Percentiles rank a stretch among this genome's conserved stretches.
phyloP scores from a whole-genome alignment of 768 basidiomycete species.

The Termitomyces sp. region DNA sequence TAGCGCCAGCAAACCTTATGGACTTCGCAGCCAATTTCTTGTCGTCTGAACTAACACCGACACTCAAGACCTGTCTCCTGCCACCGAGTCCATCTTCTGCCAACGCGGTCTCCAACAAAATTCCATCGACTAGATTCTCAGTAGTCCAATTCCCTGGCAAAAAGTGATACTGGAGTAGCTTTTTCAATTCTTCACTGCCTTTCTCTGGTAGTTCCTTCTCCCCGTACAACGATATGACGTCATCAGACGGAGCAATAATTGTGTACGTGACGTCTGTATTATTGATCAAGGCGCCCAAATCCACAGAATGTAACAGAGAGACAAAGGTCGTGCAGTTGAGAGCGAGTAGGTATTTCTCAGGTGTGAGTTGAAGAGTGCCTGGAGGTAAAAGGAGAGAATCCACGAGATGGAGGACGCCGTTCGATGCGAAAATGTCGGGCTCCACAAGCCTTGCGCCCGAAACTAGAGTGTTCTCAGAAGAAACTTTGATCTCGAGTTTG shows the following conservation, averaged over 20 bases:
- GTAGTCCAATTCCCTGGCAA: slow-evolving; percentile 76
- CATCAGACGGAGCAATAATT: slow-evolving; percentile 89
- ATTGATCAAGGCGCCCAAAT: slow-evolving; percentile 69
- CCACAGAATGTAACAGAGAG: slow-evolving; percentile 79
- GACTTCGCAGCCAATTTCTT: slow-evolving; percentile 47
- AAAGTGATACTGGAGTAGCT: slow-evolving; percentile 85
- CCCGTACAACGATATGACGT: slow-evolving; percentile 63
- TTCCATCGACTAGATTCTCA: slow-evolving; percentile 66
- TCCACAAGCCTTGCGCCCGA: slow-evolving; percentile 59
- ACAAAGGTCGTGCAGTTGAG: slow-evolving; percentile 92
- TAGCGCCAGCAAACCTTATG: slow-evolving; percentile 81
- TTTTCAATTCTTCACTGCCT: slow-evolving; percentile 69
- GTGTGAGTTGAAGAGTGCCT: slow-evolving; percentile 74
- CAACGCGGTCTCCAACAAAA: slow-evolving; percentile 79
- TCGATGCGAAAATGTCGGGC: slow-evolving; percentile 89
- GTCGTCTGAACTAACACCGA: slow-evolving; percentile 55
- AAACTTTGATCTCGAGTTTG: slow-evolving; percentile 55
- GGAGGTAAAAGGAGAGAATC: slow-evolving; percentile 78
- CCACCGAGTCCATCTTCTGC: slow-evolving; percentile 66
- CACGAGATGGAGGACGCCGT: slow-evolving; percentile 91
- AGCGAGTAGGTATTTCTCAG: slow-evolving; percentile 92
- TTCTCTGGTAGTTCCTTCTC: slow-evolving; percentile 54
- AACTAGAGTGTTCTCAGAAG: slow-evolving; percentile 50
- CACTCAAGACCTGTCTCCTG: slow-evolving; percentile 64
- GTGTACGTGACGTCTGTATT: slow-evolving; percentile 70